Percentiles rank a stretch among this genome's conserved stretches.
These are phyloP conservation scores for Colletotrichum sp. DNA, from an alignment of 2,329 filamentous ascomycete species.

Conservation along the genomic window DNA sequence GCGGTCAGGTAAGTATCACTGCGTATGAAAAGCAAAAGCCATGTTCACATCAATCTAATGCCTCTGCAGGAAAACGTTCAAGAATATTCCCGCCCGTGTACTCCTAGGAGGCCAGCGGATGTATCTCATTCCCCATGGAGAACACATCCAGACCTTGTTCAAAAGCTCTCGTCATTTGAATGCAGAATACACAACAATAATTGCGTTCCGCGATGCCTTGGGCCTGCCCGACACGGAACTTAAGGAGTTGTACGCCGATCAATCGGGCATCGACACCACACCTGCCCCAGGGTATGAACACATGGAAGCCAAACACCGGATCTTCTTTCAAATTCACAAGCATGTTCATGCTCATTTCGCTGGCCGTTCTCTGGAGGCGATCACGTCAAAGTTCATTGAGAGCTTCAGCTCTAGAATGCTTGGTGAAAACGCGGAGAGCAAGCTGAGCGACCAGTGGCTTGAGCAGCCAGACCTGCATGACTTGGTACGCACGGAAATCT, in stretches of 20 bases:
- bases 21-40: too few relatives aligned
- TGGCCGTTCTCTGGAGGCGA: background rate
- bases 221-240: background rate
- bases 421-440: background rate
- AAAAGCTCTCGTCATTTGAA: background rate
- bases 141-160: background rate
- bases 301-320: background rate
- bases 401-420: background rate
- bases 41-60: too few relatives aligned
- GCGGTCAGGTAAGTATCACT: background rate
- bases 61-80: background rate
- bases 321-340: background rate
- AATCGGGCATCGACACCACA: background rate
- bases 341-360: background rate
- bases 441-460: background rate
- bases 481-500: background rate
- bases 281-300: background rate
- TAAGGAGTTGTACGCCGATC: background rate
- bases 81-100: background rate
- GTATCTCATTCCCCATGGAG: background rate
- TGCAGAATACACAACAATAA: background rate
- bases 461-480: background rate
- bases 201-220: background rate
- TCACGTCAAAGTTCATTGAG: background rate
- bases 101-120: background rate